Conservation (phyloP, 768 basidiomycete genomes). For the Boletus rubroflammeus region DNA sequence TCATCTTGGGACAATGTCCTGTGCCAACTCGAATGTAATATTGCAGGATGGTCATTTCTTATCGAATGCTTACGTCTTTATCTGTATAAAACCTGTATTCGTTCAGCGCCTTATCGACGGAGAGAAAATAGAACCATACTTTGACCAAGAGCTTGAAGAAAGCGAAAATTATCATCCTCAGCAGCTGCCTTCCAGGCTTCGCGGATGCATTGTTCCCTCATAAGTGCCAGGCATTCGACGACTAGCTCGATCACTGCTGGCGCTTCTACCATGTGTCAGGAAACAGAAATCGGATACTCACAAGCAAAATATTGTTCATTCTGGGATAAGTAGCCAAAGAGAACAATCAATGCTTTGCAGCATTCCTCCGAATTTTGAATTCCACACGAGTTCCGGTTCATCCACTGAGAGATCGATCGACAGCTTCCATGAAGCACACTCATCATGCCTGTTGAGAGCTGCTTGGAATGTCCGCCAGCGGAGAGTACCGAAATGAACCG, state of each 20-base stretch:
- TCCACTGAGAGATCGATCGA: conserved; percentile 21
- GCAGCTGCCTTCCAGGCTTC: conserved; percentile 23
- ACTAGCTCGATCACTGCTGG: conserved; percentile 18
- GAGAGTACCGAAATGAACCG: conserved; percentile 24
- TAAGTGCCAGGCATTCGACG: conserved; percentile 17
- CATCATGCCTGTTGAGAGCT: conserved; percentile 16
- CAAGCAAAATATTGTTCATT: conserved; percentile 18
- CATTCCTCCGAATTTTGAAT: conserved; percentile 29
- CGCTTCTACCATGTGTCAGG: neutral
- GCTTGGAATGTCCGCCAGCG: conserved; percentile 4
- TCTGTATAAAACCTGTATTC: conserved; percentile 11
- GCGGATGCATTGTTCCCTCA: conserved; percentile 9
- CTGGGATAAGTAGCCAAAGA: conserved; percentile 22
- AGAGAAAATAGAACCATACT: conserved; percentile 12
- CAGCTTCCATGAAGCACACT: conserved; percentile 20
- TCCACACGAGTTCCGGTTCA: conserved; percentile 20
- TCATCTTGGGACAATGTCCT: conserved; percentile 15
- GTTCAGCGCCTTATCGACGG: conserved; percentile 1
- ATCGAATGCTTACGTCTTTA: conserved; percentile 13
- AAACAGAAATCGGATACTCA: conserved; percentile 9
- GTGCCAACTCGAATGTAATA: neutral
- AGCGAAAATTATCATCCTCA: conserved; percentile 6
- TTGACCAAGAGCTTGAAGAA: conserved; percentile 17
- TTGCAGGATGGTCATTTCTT: neutral
- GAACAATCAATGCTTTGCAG: conserved; percentile 27